Conservation (phyloP, 23 red algal genomes). For the Gracilaria vermiculophylla region DNA sequence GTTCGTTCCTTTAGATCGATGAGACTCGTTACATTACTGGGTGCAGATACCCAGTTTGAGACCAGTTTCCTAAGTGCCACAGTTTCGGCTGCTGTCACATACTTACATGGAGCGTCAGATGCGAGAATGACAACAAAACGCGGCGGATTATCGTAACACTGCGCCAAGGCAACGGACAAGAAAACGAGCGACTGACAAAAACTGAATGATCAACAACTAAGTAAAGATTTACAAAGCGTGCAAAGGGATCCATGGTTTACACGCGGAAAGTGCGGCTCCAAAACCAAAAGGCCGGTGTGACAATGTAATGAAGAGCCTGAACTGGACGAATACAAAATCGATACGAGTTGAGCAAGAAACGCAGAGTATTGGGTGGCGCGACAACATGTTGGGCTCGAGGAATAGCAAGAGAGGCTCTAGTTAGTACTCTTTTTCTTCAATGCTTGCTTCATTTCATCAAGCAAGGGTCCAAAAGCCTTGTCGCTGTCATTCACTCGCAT, state of each 20-base stretch:
- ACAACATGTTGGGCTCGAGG: too few relatives aligned
- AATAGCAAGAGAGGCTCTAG: neutral
- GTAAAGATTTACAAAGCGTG: neutral
- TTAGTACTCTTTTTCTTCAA: neutral
- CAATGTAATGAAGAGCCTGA: neutral
- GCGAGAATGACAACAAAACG: too few relatives aligned
- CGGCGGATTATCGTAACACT: too few relatives aligned
- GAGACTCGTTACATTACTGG: too few relatives aligned
- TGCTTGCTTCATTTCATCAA: slow-evolving; percentile 27
- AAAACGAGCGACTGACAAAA: too few relatives aligned
- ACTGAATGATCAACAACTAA: too few relatives aligned
- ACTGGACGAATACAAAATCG: neutral
- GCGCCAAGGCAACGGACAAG: too few relatives aligned
- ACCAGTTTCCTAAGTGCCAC: too few relatives aligned
- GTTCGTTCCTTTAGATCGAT: too few relatives aligned
- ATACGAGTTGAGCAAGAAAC: neutral
- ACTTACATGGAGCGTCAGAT: too few relatives aligned
- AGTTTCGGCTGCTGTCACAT: too few relatives aligned
- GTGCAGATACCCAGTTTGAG: too few relatives aligned
- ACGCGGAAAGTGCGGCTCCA: neutral
- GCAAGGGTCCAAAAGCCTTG: slow-evolving; percentile 33
- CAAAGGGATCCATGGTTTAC: neutral
- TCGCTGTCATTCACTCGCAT: slow-evolving; percentile 12
- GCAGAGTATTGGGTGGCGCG: neutral
- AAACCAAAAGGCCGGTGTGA: neutral